Conservation (phyloP, 1,284 basidiomycete genomes). For the Pseudozyma pruni region DNA sequence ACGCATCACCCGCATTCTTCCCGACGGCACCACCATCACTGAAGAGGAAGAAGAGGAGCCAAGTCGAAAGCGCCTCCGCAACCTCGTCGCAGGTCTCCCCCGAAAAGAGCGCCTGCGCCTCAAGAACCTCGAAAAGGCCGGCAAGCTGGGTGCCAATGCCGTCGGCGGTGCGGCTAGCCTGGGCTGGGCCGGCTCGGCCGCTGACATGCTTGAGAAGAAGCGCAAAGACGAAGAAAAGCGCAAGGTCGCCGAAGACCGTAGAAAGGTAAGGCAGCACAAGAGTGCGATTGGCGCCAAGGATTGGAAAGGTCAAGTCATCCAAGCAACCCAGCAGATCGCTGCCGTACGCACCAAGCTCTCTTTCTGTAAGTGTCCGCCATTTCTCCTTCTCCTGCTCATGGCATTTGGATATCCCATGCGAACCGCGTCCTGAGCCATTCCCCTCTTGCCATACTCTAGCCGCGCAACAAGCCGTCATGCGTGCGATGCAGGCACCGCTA, state of each 20-base stretch:
- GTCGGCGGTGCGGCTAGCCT: slow-evolving; percentile 39
- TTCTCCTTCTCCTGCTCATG: slow-evolving; percentile 8
- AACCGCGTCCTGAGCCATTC: slow-evolving; percentile 29
- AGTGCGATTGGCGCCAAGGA: slow-evolving; percentile 62
- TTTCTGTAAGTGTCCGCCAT: slow-evolving; percentile 43
- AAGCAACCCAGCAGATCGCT: slow-evolving; percentile 52
- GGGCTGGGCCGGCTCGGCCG: slow-evolving; percentile 65
- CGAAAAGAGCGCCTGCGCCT: slow-evolving; percentile 60
- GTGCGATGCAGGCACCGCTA: slow-evolving; percentile 56
- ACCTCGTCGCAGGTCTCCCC: slow-evolving; percentile 58
- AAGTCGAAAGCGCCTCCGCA: slow-evolving; percentile 62
- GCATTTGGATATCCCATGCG: slow-evolving; percentile 13
- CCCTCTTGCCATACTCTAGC: slow-evolving; percentile 38
- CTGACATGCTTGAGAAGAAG: slow-evolving; percentile 66
- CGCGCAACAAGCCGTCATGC: slow-evolving; percentile 59
- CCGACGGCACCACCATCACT: slow-evolving; percentile 42
- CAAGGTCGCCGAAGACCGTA: slow-evolving; percentile 60
- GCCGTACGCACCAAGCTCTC: slow-evolving; percentile 47
- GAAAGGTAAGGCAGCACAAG: slow-evolving; percentile 59
- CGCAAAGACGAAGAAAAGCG: slow-evolving; percentile 67
- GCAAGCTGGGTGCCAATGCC: slow-evolving; percentile 36
- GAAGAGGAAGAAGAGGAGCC: slow-evolving; percentile 54
- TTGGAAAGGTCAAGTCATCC: slow-evolving; percentile 56
- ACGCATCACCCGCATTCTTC: slow-evolving; percentile 42
- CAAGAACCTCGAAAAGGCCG: slow-evolving; percentile 57